phyloP scores from a whole-genome alignment of 345 rosid species.

The Rhizophora apiculata region DNA sequence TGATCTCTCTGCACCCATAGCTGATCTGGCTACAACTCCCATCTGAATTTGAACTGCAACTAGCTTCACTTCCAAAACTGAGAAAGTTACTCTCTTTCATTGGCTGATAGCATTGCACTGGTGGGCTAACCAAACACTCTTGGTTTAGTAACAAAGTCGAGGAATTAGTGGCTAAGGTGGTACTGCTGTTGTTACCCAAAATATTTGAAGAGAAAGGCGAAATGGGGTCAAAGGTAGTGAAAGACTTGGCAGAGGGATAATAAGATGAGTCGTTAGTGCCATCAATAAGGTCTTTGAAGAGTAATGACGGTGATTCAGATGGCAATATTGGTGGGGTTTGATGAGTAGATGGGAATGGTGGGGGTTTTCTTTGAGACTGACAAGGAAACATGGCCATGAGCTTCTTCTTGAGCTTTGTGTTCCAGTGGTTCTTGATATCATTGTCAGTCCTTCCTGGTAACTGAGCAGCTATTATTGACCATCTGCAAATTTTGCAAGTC shows the following conservation, averaged over 20 bases:
- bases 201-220: slow-evolving; percentile 17
- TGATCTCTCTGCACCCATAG: slow-evolving; percentile 38
- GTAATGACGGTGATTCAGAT: slow-evolving; percentile 22
- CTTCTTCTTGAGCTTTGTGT: slow-evolving; percentile 93
- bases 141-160: slow-evolving; percentile 1
- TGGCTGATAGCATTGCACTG: slow-evolving; percentile 36
- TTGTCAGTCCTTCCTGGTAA: slow-evolving; percentile 93
- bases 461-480: slow-evolving; percentile 98
- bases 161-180: slow-evolving; percentile 6
- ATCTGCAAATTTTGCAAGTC: slow-evolving; percentile 45
- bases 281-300: slow-evolving; percentile 21
- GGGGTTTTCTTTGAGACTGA: slow-evolving; percentile 41
- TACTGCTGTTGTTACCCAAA: slow-evolving; percentile 17
- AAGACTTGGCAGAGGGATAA: slow-evolving; percentile 17
- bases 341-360: slow-evolving; percentile 35
- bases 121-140: slow-evolving; percentile 18
- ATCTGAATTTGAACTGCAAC: slow-evolving; percentile 56
- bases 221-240: slow-evolving; percentile 30
- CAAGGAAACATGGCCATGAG: slow-evolving; percentile 44
- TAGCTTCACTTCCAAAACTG: slow-evolving; percentile 56
- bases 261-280: slow-evolving; percentile 7
- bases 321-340: slow-evolving; percentile 20
- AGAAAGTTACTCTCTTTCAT: slow-evolving; percentile 40
- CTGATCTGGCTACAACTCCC: slow-evolving; percentile 51
- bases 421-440: slow-evolving; percentile 94